These are phyloP conservation scores for Saururus chinensis DNA, from an alignment of 164 flowering plant genomes.

Conservation along the genomic window DNA sequence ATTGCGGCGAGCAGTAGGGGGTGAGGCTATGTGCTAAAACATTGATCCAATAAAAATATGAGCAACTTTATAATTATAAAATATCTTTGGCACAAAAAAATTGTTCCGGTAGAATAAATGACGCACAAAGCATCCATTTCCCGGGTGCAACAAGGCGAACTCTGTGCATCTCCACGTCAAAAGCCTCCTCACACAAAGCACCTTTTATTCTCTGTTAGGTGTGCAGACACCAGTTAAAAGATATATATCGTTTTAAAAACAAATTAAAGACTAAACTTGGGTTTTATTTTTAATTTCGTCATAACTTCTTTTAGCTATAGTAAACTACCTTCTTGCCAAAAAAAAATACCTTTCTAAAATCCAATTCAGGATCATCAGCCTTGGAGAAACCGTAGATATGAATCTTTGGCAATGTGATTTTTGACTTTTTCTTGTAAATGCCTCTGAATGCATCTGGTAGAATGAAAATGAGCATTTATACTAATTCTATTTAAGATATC, in stretches of 20 bases:
- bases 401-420: constrained; percentile 44
- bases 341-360: constrained; percentile 81
- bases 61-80: neutral
- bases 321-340: no score
- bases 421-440: constrained; percentile 27
- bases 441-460: constrained; percentile 73
- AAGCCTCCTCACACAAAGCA: constrained; percentile 53
- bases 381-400: constrained; percentile 95
- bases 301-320: neutral
- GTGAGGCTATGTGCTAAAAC: no score
- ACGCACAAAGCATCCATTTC: constrained; percentile 96
- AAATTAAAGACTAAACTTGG: neutral
- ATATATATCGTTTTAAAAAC: neutral
- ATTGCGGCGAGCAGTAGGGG: no score
- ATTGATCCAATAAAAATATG: no score
- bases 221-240: neutral
- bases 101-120: constrained; percentile 9
- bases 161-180: constrained; percentile 62
- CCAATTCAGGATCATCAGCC: constrained; percentile 84
- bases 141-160: constrained; percentile 90
- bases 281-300: neutral
- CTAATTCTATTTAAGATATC: no score
- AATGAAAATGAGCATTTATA: neutral
- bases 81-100: neutral
- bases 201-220: constrained; percentile 59